These are phyloP conservation scores for Rhodotorula babjevae DNA, from an alignment of 768 basidiomycete genomes.

Conservation along the genomic window DNA sequence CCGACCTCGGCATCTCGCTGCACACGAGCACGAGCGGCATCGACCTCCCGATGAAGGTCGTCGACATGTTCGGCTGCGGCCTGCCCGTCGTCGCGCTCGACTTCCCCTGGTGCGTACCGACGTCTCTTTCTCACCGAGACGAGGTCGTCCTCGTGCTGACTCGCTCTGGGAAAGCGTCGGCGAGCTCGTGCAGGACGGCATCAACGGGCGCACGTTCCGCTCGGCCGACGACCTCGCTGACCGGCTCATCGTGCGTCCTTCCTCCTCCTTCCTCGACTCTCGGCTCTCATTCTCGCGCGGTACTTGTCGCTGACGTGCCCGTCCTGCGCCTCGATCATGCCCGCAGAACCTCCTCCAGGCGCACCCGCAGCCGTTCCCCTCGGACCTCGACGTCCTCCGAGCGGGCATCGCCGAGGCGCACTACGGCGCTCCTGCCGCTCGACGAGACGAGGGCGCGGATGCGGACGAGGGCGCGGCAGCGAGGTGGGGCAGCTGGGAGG, in stretches of 20 bases:
- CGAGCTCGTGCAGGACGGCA: slow-evolving; percentile 77
- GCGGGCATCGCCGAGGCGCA: slow-evolving; percentile 28
- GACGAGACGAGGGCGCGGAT: background rate
- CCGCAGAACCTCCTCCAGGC: slow-evolving; percentile 55
- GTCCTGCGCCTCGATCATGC: background rate
- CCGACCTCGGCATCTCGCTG: slow-evolving; percentile 84
- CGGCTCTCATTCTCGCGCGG: background rate
- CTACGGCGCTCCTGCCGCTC: background rate
- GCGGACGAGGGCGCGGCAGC: slow-evolving; percentile 41
- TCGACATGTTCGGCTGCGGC: slow-evolving; percentile 98
- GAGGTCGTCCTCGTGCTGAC: background rate
- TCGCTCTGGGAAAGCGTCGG: slow-evolving; percentile 55
- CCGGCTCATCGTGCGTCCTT: slow-evolving; percentile 61
- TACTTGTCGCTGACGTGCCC: too few species aligned
- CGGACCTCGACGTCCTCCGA: slow-evolving; percentile 50
- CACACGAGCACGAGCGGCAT: slow-evolving; percentile 84
- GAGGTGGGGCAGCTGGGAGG: slow-evolving; percentile 73
- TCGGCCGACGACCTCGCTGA: slow-evolving; percentile 62
- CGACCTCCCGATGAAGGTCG: slow-evolving; percentile 97
- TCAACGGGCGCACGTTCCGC: slow-evolving; percentile 77
- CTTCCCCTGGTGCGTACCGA: slow-evolving; percentile 67
- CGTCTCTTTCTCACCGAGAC: background rate
- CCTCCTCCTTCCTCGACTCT: slow-evolving; percentile 11
- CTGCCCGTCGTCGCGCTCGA: slow-evolving; percentile 86
- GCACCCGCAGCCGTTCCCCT: slow-evolving; percentile 47